Evolutionary conservation across 176 grass and related monocot species (phyloP).

Genomic region (Bonia amplexicaulis): DNA sequence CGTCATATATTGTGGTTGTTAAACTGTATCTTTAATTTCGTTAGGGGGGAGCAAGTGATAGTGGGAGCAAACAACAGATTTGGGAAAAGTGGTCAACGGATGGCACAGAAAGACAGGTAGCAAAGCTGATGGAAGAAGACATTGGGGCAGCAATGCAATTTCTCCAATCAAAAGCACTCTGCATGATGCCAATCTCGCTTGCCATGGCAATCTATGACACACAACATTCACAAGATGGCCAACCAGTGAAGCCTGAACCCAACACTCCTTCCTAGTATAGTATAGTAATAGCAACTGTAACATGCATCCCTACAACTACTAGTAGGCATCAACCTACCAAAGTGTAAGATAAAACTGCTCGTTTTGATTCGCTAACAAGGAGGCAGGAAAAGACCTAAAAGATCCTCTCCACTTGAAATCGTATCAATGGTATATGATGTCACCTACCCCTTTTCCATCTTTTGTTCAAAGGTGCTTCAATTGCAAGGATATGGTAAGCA

Average conservation of each 20-base stretch:
- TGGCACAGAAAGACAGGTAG: slow-evolving; percentile 88
- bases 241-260: slow-evolving; percentile 86
- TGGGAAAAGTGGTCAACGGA: slow-evolving; percentile 99
- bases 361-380: slow-evolving; percentile 48
- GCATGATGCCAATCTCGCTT: slow-evolving; percentile 98
- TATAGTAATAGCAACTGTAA: slow-evolving; percentile 15
- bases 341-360: slow-evolving; percentile 45
- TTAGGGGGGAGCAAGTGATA: slow-evolving; percentile 84
- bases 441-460: slow-evolving; percentile 52
- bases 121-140: slow-evolving; percentile 94
- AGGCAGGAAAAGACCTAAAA: slow-evolving; percentile 60
- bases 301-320: slow-evolving; percentile 27
- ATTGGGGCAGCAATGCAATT: slow-evolving; percentile 96
- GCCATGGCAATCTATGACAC: slow-evolving; percentile 97
- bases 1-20: slow-evolving; percentile 36
- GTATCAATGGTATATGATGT: slow-evolving; percentile 69
- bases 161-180: slow-evolving; percentile 95
- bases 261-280: slow-evolving; percentile 78
- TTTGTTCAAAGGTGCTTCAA: slow-evolving; percentile 74
- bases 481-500: slow-evolving; percentile 68
- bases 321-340: slow-evolving; percentile 35
- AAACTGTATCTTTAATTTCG: slow-evolving; percentile 40
- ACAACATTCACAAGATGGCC: slow-evolving; percentile 63
- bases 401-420: slow-evolving; percentile 63
- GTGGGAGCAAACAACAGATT: slow-evolving; percentile 77